Base-by-base conservation (phyloP, 2,329 filamentous ascomycete species). In the Monosporascus cannonballus region DNA sequence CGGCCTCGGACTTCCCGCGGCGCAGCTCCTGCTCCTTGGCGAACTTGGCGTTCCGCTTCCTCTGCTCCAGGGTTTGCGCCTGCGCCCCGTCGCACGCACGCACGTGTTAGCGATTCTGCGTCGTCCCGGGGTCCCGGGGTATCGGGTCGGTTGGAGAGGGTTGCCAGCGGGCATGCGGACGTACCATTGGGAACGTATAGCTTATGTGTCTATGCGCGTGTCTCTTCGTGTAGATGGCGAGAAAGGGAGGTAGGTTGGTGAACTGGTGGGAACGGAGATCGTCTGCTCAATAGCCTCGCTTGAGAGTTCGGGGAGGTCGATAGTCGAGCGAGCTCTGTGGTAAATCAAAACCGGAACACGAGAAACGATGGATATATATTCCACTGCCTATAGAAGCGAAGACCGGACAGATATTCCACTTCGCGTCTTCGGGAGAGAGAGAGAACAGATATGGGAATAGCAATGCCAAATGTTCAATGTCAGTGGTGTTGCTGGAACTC, bases 11-110 rank as follows among this genome's bases (percentile, higher is more conserved):
- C 75, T 89, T 90, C 72, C 89, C 89, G 70, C 87, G 87, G 67
- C 85, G 87, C 55, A 77, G 75, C 67, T 87, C 84, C 69, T 93
- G 85, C 51, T 81, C 78, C 69, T 86, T 86, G 61, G 80, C 85
- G 73, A 90, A 95, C 72, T 87, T 87, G 66, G 82, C 82, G 76
- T 94, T 94, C 58, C 86, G 85, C 66, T 84, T 84, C 70, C 89
- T 86, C 77, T 94, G 90, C 71, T 90, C 82, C 62, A 86, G 89
- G 61, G 89, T 94, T 85, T 93, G 89, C 62, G 85, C 87, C 88
- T 91, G 65, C 56, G 27, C 51, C 9, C 22, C 24, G 27, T 27
- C n/a, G 24, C 49, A 5, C 9, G 9, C 3, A 14, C 30, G 1
- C 30, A 51, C 25, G 54, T 51, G 52, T 63, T 49, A 56, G 47